Evolutionary conservation across 108 stramenopile genomes (phyloP).

Genomic region (Bacterosira constricta): DNA sequence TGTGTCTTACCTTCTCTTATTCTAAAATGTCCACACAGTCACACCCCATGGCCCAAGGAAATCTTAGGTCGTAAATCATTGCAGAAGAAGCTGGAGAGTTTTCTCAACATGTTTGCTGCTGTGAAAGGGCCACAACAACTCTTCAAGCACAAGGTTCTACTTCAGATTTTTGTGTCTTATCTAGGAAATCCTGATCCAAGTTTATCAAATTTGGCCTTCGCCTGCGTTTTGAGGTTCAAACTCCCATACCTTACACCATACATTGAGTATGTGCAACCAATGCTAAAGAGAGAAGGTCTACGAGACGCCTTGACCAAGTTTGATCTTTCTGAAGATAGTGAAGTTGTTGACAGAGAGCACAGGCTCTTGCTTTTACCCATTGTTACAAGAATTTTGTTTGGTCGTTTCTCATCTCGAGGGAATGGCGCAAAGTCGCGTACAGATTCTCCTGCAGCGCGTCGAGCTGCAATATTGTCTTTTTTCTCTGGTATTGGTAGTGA

Average conservation of each 20-base stretch:
- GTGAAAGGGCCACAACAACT: slow-evolving; percentile 85
- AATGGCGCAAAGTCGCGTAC: slow-evolving; percentile 60
- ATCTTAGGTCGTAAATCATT: slow-evolving; percentile 47
- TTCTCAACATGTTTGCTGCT: slow-evolving; percentile 77
- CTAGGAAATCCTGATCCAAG: slow-evolving; percentile 67
- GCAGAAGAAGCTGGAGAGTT: slow-evolving; percentile 58
- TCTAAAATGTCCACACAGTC: neutral
- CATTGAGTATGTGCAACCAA: slow-evolving; percentile 45
- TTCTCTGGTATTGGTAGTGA: slow-evolving; percentile 64
- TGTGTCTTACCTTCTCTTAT: neutral
- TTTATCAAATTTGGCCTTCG: slow-evolving; percentile 64
- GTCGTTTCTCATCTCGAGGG: slow-evolving; percentile 64
- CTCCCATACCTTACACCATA: slow-evolving; percentile 63
- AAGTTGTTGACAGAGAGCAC: slow-evolving; percentile 58
- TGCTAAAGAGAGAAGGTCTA: slow-evolving; percentile 69
- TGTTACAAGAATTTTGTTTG: slow-evolving; percentile 77
- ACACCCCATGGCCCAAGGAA: slow-evolving; percentile 31
- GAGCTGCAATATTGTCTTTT: slow-evolving; percentile 82
- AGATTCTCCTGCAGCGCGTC: slow-evolving; percentile 74
- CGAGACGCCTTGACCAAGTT: slow-evolving; percentile 74
- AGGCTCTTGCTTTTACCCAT: slow-evolving; percentile 60
- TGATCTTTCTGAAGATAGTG: slow-evolving; percentile 49
- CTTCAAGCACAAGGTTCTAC: slow-evolving; percentile 60
- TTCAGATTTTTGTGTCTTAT: slow-evolving; percentile 58
- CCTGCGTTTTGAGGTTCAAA: slow-evolving; percentile 70